Conservation (phyloP, 768 basidiomycete genomes). For the Sarcomyxa edulis region DNA sequence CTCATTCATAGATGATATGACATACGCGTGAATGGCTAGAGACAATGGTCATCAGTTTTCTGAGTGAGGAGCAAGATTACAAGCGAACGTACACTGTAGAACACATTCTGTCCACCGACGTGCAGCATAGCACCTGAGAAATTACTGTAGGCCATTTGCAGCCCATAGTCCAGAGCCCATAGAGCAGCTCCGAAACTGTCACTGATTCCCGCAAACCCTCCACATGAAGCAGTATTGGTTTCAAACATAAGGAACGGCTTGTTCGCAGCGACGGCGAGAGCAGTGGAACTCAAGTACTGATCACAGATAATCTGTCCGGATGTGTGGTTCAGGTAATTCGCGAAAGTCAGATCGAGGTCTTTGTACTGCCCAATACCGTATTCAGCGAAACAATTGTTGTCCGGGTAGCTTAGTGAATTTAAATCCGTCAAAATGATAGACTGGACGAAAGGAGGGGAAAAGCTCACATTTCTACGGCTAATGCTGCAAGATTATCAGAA, state of each 20-base stretch:
- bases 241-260: constrained; percentile 66
- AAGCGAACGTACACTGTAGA: constrained; percentile 55
- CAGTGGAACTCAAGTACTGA: constrained; percentile 45
- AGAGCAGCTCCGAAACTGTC: constrained; percentile 62
- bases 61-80: constrained; percentile 24
- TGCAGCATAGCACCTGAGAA: constrained; percentile 51
- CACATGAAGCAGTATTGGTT: constrained; percentile 66
- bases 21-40: constrained; percentile 27
- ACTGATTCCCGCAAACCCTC: constrained; percentile 59
- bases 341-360: constrained; percentile 43
- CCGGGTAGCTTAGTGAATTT: constrained; percentile 48
- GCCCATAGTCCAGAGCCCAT: constrained; percentile 58
- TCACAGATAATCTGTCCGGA: constrained; percentile 42
- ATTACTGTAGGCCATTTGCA: constrained; percentile 58
- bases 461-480: constrained; percentile 13
- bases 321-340: constrained; percentile 55
- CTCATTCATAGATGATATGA: too few relatives aligned
- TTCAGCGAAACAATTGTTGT: constrained; percentile 55
- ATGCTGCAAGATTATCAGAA: constrained; percentile 5
- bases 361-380: constrained; percentile 34
- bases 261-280: constrained; percentile 32
- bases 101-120: constrained; percentile 62
- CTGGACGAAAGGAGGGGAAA: constrained; percentile 7
- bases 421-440: not conserved
- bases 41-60: too few relatives aligned